phyloP scores from a whole-genome alignment of 345 rosid genomes.

The Linum tenue region DNA sequence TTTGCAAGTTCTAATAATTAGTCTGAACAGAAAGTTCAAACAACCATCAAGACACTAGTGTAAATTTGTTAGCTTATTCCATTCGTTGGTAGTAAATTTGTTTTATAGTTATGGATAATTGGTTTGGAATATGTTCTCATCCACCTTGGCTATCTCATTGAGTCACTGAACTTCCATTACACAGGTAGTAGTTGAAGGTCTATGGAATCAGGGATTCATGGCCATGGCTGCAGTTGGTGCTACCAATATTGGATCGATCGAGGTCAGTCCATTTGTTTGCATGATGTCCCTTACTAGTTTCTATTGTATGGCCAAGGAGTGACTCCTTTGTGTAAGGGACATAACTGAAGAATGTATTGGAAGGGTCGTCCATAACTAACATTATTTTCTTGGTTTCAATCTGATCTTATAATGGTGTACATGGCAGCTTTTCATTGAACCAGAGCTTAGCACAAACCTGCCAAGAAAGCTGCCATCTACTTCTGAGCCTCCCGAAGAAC shows the following conservation, averaged over 20 bases:
- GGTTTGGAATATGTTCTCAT: no score
- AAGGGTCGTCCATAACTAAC: background rate
- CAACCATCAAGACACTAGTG: no score
- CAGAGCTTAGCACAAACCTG: conserved; percentile 69
- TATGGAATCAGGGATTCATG: conserved; percentile 82
- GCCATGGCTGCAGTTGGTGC: conserved; percentile 94
- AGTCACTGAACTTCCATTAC: background rate
- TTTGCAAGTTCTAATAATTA: background rate
- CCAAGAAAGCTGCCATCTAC: conserved; percentile 54
- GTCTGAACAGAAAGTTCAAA: background rate
- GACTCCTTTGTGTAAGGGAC: no score
- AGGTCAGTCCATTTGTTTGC: conserved; percentile 35
- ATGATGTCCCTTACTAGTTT: background rate
- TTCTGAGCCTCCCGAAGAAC: conserved; percentile 59
- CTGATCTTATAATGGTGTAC: background rate
- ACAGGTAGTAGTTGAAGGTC: conserved; percentile 93
- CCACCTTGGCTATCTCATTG: background rate
- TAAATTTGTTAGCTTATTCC: no score
- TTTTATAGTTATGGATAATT: no score
- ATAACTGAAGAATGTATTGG: no score
- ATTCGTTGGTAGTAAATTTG: no score
- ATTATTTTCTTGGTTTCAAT: background rate
- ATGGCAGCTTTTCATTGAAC: conserved; percentile 77
- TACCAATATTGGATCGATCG: conserved; percentile 88
- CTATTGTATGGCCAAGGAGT: no score